Conservation (phyloP, 2,329 filamentous ascomycete species). For the Neofusicoccum kwambonambiense region DNA sequence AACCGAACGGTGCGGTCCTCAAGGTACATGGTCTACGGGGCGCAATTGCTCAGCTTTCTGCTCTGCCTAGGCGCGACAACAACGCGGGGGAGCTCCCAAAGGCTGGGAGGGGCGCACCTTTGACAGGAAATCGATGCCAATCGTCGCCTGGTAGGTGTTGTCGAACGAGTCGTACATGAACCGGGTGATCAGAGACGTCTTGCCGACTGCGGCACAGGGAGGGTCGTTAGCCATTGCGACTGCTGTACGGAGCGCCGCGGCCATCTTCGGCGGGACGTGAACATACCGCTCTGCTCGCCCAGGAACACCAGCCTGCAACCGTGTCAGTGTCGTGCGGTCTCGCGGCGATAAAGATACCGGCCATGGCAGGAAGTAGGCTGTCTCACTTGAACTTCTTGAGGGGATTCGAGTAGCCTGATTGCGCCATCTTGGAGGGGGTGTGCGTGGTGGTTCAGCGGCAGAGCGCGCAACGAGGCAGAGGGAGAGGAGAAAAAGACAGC, state of each 20-base stretch:
- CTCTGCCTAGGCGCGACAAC: not conserved
- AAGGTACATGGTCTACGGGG: constrained; percentile 88
- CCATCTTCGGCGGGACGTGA: not conserved
- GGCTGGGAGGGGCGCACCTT: constrained; percentile 62
- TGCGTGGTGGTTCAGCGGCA: not conserved
- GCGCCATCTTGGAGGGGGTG: constrained; percentile 67
- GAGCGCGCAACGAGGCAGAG: constrained; percentile 16
- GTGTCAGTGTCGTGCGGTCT: not conserved
- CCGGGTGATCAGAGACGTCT: constrained; percentile 96
- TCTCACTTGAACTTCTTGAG: constrained; percentile 98
- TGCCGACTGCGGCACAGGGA: constrained; percentile 68
- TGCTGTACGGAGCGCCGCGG: not conserved
- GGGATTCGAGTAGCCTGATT: constrained; percentile 89
- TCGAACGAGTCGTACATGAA: constrained; percentile 99
- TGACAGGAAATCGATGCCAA: constrained; percentile 98
- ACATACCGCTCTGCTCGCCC: constrained; percentile 95
- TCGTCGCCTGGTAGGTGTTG: constrained; percentile 99
- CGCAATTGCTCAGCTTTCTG: constrained; percentile 8
- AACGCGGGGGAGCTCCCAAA: not conserved
- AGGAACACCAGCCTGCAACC: constrained; percentile 81
- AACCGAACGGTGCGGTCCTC: constrained; percentile 96
- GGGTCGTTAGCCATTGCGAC: constrained; percentile 23
- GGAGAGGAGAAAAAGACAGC: constrained; percentile 15
- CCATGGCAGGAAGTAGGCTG: not conserved
- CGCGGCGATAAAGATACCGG: not conserved